A percentile compares a stretch with the other conserved stretches of the same genome.
phyloP scores from a whole-genome alignment of 208 protist species.

The Leishmania major region DNA sequence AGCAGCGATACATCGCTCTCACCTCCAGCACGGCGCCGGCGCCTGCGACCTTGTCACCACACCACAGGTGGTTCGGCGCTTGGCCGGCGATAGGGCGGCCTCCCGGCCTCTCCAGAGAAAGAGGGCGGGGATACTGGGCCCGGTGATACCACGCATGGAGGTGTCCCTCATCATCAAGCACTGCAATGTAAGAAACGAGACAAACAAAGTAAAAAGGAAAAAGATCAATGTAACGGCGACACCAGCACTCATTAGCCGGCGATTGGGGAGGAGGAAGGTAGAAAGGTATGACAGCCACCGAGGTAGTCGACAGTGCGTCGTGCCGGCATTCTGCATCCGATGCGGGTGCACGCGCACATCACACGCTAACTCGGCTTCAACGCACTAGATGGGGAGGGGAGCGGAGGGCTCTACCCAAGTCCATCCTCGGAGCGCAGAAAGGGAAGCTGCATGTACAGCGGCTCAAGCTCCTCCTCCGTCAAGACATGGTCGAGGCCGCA shows the following conservation, averaged over 20 bases:
- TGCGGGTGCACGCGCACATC: neutral
- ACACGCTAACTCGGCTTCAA: neutral
- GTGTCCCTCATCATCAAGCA: no score
- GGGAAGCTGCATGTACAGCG: conserved; percentile 76
- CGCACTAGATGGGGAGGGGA: neutral
- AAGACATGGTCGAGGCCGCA: conserved; percentile 54
- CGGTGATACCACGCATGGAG: neutral
- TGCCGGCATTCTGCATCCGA: neutral
- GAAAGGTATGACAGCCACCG: neutral
- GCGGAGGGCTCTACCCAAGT: conserved; percentile 3
- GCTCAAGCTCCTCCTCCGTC: conserved; percentile 74
- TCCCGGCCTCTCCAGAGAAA: neutral
- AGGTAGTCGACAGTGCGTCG: neutral
- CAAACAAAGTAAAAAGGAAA: neutral
- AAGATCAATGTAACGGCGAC: no score
- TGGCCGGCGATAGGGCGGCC: neutral
- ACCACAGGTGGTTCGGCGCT: neutral
- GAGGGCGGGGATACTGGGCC: neutral
- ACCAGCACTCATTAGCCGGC: neutral
- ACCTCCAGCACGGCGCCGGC: neutral
- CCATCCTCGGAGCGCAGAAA: conserved; percentile 68
- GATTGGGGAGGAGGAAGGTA: neutral
- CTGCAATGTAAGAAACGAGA: neutral
- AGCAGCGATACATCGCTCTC: neutral
- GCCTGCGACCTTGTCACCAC: neutral